Evolutionary conservation across 2,329 filamentous ascomycete species (phyloP), one percentile per base, ranked within the genome.

Genomic region (Chrysoporthe cubensis): DNA sequence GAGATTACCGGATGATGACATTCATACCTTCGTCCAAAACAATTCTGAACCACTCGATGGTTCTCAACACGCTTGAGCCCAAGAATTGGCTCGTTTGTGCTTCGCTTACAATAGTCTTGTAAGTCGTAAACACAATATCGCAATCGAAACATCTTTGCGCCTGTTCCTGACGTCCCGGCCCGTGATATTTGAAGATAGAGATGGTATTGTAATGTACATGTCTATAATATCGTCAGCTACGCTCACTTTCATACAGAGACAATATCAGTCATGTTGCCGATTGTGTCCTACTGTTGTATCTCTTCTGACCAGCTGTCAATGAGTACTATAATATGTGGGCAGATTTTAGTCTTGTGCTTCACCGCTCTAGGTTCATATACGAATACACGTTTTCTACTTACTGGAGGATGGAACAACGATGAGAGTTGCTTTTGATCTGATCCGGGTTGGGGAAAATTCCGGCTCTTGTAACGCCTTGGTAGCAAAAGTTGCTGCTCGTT

Each of bases 1-100:
- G 4, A 16, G 13, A 52, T 0, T 11, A 32, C 11, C 11, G 6
- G 5, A 6, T 26, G 21, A 9, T 14, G 11, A 32, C 26, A 32
- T 1, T 13, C 40, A 32, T 50, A 74, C 73, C 73, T 73, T 74
- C 73, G 40, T 74, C 73, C 4, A 64, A 48, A 7, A 64, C 62
- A n/a, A 64, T 64, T 3, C 62, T 26, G n/a, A 54, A 57, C 62
- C 62, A 64, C 14, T 64, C 48, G 32, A 64, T 64, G 4, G 50
- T 9, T 14, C n/a, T 56, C 5, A 57, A 40, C 21, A 64, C 52
- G 14, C 52, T 16, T 13, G 11, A 2, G 3, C 16, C 8, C 8
- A 6, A 44, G 32, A 34, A 5, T 16, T 46, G 50, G 4, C 43
- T 57, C 6, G 13, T 42, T 32, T 52, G 44, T 8, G 34, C 3